Base-by-base conservation (phyloP, 345 rosid genomes). In the Syzygium oleosum region DNA sequence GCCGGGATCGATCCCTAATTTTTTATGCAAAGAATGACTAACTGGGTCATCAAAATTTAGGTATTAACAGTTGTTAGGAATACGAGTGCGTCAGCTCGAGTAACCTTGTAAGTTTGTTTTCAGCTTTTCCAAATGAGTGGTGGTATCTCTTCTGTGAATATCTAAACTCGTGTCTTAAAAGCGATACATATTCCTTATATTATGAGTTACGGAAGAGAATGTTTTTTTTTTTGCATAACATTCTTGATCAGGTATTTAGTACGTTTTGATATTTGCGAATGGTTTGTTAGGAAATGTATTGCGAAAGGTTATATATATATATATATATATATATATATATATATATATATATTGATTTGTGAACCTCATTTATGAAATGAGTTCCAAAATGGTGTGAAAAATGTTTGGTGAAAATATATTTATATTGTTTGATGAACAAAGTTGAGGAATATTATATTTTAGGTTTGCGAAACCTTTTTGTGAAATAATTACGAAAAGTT, bases 231-330 rank as follows among this genome's bases (percentile, higher is more conserved):
- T 23, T 56, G 25, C 5, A 56, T 55, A 3, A 55, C 22, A 55
- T 3, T 55, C 59, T 55, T 7, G 59, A 55, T 12, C 9, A 21
- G 59, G 9, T 12, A 56, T 56, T 56, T 56, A 9, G 1, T 23
- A 56, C n/a, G 2, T 56, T 56, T 56, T 56, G 25, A 5, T 56
- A 56, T 4, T 4, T 56, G n/a, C 4, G 0, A 56, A 56, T 23
- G 2, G 6, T 1, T 58, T 58, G 29, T 58, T 58, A 0, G 3
- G 25, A 58, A 58, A 0, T 25, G 15, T 58, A 15, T 2, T 58
- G 1, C 14, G 12, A 58, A 58, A 58, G 65, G 29, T 58, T 58
- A 4, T 58, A 10, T 58, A 58, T 25, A 58, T 58, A 58, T 49
- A 10, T 49, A 58, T 58, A 58, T 49, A 10, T 49, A 10, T 34